Evolutionary conservation across 768 basidiomycete species (phyloP).

Genomic region (Rickenella mellea): DNA sequence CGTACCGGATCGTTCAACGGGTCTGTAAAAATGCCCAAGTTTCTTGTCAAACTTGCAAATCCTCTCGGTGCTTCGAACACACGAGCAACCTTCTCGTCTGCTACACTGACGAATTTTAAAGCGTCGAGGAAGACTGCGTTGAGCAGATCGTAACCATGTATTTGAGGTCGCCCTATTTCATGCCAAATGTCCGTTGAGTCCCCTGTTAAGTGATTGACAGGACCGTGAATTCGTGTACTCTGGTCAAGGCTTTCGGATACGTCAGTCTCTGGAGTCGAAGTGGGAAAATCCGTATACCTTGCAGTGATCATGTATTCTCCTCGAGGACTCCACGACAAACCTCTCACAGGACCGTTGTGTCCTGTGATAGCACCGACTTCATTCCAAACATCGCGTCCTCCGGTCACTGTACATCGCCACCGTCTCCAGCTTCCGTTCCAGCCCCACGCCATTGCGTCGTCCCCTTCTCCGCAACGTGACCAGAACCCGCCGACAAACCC

Average conservation of each 20-base stretch:
- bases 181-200: constrained; percentile 45
- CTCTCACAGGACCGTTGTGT: constrained; percentile 71
- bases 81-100: constrained; percentile 92
- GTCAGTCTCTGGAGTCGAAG: constrained; percentile 2
- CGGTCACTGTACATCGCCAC: constrained; percentile 44
- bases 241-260: constrained; percentile 62
- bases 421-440: constrained; percentile 94
- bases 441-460: constrained; percentile 73
- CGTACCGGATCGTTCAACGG: constrained; percentile 44
- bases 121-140: constrained; percentile 68
- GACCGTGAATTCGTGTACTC: constrained; percentile 82
- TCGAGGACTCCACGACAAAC: constrained; percentile 77
- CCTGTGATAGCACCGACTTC: constrained; percentile 79
- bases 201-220: constrained; percentile 17
- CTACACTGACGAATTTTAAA: constrained; percentile 78
- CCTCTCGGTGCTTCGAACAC: constrained; percentile 85
- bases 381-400: constrained; percentile 46
- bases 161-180: constrained; percentile 87
- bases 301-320: constrained; percentile 83
- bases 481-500: constrained; percentile 91
- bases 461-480: constrained; percentile 48
- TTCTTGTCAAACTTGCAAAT: constrained; percentile 61
- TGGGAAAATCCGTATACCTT: constrained; percentile 41
- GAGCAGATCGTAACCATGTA: constrained; percentile 92
- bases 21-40: constrained; percentile 34